Conservation (phyloP, 2,329 filamentous ascomycete species). For the Trichophyton verrucosum region DNA sequence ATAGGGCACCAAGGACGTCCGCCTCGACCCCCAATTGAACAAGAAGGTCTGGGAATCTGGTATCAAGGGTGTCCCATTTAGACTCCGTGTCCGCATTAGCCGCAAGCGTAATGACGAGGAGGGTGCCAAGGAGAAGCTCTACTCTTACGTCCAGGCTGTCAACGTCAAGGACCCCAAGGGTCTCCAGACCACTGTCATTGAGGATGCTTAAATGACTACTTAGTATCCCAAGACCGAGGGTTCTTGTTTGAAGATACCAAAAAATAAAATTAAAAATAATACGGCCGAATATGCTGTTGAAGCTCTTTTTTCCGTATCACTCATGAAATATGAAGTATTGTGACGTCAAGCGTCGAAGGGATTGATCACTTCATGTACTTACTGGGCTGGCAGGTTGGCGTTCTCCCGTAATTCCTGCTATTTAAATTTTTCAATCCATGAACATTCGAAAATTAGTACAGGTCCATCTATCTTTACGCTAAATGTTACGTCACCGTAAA, state of each 20-base stretch:
- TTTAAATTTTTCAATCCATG: not conserved
- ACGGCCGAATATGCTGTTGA: not conserved
- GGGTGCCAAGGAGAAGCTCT: slow-evolving; percentile 98
- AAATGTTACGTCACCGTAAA: not conserved
- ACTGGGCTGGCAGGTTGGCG: not conserved
- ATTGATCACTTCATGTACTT: not conserved
- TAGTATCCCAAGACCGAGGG: not conserved
- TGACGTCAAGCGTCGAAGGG: not conserved
- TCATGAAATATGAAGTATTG: not conserved
- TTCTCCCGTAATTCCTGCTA: not conserved
- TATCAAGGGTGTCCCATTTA: slow-evolving; percentile 97
- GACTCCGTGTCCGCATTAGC: slow-evolving; percentile 94
- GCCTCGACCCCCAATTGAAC: slow-evolving; percentile 96
- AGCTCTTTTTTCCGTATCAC: not conserved
- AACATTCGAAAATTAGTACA: not conserved
- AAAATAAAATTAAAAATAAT: not conserved
- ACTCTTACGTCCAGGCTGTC: slow-evolving; percentile 99
- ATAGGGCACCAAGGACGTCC: slow-evolving; percentile 92
- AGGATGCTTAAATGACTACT: slow-evolving; percentile 44
- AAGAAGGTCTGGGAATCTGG: slow-evolving; percentile 99
- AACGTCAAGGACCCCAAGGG: slow-evolving; percentile 99
- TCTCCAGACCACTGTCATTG: slow-evolving; percentile 80
- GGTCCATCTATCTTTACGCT: not conserved
- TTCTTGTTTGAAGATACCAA: not conserved
- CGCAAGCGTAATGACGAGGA: slow-evolving; percentile 99